Base-by-base conservation (phyloP, 768 basidiomycete species). In the Guyanaporus albipodus region DNA sequence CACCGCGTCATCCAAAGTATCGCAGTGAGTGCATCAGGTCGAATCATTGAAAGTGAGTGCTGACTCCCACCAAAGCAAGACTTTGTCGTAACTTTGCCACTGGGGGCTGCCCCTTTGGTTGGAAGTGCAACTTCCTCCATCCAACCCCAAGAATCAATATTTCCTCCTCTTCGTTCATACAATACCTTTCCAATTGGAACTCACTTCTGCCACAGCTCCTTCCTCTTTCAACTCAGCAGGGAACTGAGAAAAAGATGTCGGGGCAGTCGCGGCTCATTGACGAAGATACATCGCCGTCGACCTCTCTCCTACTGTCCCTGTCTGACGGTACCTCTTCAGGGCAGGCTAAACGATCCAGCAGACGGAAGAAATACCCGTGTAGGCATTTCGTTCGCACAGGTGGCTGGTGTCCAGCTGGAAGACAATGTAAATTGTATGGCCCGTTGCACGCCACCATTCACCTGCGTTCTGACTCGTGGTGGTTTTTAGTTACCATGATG, bases 401-500 rank as follows among this genome's bases (percentile, higher is more conserved):
- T 18, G 72, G 71, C 1, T 68, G 67, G 67, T 76, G 73, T 54
- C 73, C 70, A 4, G 56, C 67, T 12, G 74, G 71, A 14, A 64
- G 68, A 28, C 53, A 62, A 7, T 76, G 72, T 51, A 67, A 57
- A 48, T 73, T 74, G 76, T 75, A 57, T 55, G 72, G 3, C 27
- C 57, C 24, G 6, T 42, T 27, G 36, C 52, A 22, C 44, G 28
- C 12, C 23, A n/a, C n/a, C n/a, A 27, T 6, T 34, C 26, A 21
- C 42, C 15, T 23, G 22, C 21, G 29, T 42, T 42, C 36, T 48
- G 27, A 50, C 35, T 5, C 15, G 23, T 41, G 19, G 9, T 43
- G 19, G 9, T 43, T 6, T 22, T 32, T 36, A 58, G 60, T 49
- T 44, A 52, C 7, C 66, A 54, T 38, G 58, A 61, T 50, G 57